phyloP scores from a whole-genome alignment of 805 yeast species.

The Candida koratica region DNA sequence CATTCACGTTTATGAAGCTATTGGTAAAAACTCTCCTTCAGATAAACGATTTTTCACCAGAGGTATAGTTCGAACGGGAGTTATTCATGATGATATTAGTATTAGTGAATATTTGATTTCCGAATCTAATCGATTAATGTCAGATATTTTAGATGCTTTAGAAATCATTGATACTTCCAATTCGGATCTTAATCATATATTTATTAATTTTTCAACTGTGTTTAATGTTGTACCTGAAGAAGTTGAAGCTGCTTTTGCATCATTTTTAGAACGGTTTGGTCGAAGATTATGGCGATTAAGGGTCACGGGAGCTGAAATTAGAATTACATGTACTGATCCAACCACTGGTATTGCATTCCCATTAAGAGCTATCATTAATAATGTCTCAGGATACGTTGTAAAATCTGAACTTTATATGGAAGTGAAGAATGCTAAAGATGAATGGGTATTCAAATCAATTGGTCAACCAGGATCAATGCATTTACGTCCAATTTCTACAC shows the following conservation, averaged over 20 bases:
- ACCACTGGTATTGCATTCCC: conserved; percentile 88
- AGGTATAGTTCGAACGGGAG: conserved; percentile 95
- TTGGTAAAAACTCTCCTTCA: conserved; percentile 87
- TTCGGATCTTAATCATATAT: conserved; percentile 94
- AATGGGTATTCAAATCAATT: conserved; percentile 95
- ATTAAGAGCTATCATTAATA: conserved; percentile 91
- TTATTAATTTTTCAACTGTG: conserved; percentile 93
- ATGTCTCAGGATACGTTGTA: conserved; percentile 95
- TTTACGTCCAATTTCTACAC: conserved; percentile 89
- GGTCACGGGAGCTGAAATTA: conserved; percentile 94
- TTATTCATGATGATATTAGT: conserved; percentile 86
- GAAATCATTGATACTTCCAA: conserved; percentile 92
- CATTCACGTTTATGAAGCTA: conserved; percentile 95
- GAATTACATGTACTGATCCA: conserved; percentile 92
- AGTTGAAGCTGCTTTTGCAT: conserved; percentile 96
- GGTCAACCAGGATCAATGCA: conserved; percentile 98
- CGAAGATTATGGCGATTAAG: conserved; percentile 95
- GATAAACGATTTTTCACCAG: conserved; percentile 96
- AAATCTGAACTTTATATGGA: conserved; percentile 94
- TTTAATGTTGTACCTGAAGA: conserved; percentile 93
- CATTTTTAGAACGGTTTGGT: conserved; percentile 96
- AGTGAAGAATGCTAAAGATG: conserved; percentile 86
- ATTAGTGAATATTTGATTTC: conserved; percentile 92
- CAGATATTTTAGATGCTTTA: conserved; percentile 90
- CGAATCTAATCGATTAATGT: conserved; percentile 94